Conservation (phyloP, 2,329 filamentous ascomycete species). For the Drechslerella stenobrocha region DNA sequence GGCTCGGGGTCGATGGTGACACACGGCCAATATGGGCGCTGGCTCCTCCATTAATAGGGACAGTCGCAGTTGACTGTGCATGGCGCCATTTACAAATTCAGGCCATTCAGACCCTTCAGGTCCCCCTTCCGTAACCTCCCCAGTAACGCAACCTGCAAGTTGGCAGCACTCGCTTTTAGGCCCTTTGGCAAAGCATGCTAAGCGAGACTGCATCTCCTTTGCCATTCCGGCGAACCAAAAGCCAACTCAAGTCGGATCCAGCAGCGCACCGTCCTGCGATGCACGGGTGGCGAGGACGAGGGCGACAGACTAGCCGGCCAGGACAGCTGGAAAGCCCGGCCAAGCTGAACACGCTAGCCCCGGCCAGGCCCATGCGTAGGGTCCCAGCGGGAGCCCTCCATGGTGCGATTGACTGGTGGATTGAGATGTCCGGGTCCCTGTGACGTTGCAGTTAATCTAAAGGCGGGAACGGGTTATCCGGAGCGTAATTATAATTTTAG, state of each 20-base stretch:
- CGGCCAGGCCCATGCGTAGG: conserved; percentile 30
- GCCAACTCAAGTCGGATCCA: conserved; percentile 36
- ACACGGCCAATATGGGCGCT: conserved; percentile 26
- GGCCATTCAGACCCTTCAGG: not conserved
- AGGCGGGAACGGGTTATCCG: not conserved
- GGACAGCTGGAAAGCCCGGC: not conserved
- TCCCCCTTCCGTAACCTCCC: no score
- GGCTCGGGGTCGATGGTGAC: conserved; percentile 42
- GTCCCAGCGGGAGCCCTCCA: not conserved
- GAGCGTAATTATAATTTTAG: not conserved
- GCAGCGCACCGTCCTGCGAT: conserved; percentile 21
- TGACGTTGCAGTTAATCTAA: not conserved
- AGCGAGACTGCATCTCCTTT: conserved; percentile 41
- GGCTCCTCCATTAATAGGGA: conserved; percentile 12
- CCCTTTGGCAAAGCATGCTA: conserved; percentile 31
- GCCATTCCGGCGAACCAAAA: conserved; percentile 5
- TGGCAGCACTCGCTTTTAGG: conserved; percentile 26
- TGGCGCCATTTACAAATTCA: conserved; percentile 48
- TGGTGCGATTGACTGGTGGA: not conserved
- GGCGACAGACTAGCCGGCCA: conserved; percentile 8
- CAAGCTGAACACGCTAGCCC: not conserved
- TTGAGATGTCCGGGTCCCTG: not conserved
- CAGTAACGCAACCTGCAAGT: conserved; percentile 17
- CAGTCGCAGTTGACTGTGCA: conserved; percentile 10
- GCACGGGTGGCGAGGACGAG: conserved; percentile 22